Evolutionary conservation across 352 stramenopile species (phyloP).

Genomic region (Phytophthora lateralis): DNA sequence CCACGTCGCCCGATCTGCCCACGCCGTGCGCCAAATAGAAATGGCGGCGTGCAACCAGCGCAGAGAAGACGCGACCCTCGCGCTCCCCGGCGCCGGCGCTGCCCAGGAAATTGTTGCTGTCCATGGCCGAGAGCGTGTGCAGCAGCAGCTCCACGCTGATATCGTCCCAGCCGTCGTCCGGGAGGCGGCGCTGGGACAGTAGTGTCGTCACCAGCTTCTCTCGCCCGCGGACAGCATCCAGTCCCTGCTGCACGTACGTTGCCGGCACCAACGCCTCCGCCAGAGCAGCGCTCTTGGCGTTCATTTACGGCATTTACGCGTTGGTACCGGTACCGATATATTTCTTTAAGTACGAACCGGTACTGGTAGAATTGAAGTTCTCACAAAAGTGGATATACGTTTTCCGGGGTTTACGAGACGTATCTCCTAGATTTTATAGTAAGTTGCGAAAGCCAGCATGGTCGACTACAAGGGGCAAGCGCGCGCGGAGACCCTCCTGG

Average conservation of each 20-base stretch:
- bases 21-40: slow-evolving; percentile 96
- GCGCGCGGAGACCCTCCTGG: slow-evolving; percentile 65
- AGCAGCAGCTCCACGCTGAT: slow-evolving; percentile 87
- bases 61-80: slow-evolving; percentile 93
- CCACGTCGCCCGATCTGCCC: slow-evolving; percentile 97
- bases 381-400: too few relatives aligned
- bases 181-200: slow-evolving; percentile 85
- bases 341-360: too few relatives aligned
- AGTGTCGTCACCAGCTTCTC: slow-evolving; percentile 79
- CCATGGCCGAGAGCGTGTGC: slow-evolving; percentile 89
- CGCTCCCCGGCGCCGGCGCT: slow-evolving; percentile 96
- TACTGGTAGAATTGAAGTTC: too few relatives aligned
- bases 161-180: slow-evolving; percentile 91
- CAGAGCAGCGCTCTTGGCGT: slow-evolving; percentile 50
- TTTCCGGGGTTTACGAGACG: too few relatives aligned
- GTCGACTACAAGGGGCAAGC: slow-evolving; percentile 89
- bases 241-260: slow-evolving; percentile 83
- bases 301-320: slow-evolving; percentile 49
- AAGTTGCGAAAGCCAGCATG: slow-evolving; percentile 38
- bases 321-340: too few relatives aligned
- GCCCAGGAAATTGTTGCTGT: slow-evolving; percentile 94
- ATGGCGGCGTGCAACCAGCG: slow-evolving; percentile 86
- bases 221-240: slow-evolving; percentile 64
- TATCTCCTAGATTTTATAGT: too few relatives aligned
- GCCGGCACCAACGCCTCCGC: slow-evolving; percentile 60